Evolutionary conservation across 2,329 filamentous ascomycete species (phyloP).

Genomic region (Clarireedia hainanense): DNA sequence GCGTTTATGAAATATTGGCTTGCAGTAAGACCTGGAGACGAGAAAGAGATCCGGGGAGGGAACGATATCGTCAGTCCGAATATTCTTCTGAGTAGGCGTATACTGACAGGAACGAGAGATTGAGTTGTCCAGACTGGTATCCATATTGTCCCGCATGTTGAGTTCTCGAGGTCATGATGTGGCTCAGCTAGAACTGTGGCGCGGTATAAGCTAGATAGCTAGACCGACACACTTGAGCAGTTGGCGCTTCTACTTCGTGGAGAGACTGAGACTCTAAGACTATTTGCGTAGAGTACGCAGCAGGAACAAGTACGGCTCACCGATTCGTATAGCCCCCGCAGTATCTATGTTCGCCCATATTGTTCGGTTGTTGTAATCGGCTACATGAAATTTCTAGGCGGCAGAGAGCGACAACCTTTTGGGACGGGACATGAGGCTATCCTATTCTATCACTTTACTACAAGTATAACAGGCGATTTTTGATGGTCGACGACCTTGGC

Average conservation of each 20-base stretch:
- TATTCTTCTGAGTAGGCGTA: background rate
- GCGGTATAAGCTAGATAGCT: background rate
- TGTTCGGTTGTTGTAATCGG: background rate
- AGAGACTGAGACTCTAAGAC: too few species aligned
- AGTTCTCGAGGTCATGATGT: background rate
- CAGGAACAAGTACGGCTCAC: background rate
- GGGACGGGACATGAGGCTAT: background rate
- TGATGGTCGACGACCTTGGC: background rate
- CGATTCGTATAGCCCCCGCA: background rate
- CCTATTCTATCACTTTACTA: too few species aligned
- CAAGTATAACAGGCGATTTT: background rate
- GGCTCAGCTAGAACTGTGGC: background rate
- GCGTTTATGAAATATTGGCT: background rate
- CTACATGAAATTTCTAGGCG: background rate
- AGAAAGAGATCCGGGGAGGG: background rate
- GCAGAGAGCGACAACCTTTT: background rate
- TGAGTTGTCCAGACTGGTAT: too few species aligned
- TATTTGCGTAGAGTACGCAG: too few species aligned
- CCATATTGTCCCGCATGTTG: too few species aligned
- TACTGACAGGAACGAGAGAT: too few species aligned
- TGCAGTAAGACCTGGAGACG: background rate
- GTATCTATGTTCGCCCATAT: background rate
- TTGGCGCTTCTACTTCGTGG: too few species aligned
- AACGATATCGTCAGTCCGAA: background rate
- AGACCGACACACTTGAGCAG: background rate